phyloP scores from a whole-genome alignment of 139 green algal genomes.

The Spirogloea muscicola region DNA sequence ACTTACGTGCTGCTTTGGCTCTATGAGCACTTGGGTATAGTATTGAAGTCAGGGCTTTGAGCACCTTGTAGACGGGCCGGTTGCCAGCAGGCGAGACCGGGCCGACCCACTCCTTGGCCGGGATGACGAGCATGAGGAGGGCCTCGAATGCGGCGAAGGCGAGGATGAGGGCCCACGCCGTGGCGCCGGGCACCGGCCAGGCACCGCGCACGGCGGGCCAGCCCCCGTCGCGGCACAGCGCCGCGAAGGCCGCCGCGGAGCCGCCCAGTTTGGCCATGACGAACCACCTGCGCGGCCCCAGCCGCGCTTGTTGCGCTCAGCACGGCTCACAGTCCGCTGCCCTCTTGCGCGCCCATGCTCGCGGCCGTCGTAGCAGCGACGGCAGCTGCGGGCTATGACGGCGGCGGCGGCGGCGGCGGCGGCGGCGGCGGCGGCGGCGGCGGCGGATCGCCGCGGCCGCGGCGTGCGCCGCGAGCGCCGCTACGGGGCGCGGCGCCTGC shows the following conservation, averaged over 20 bases:
- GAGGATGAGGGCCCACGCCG: conserved; percentile 50
- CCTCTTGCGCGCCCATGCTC: not conserved
- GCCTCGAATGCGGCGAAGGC: conserved; percentile 60
- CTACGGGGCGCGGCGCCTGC: no score
- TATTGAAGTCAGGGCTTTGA: no score
- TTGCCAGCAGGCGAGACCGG: conserved; percentile 64
- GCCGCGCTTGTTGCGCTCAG: not conserved
- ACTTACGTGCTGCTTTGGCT: no score
- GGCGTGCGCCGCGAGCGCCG: not conserved
- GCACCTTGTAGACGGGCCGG: conserved; percentile 64
- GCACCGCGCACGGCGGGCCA: conserved; percentile 12
- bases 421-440: not conserved
- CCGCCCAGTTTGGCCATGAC: conserved; percentile 46
- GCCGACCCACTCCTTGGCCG: conserved; percentile 55
- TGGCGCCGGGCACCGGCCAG: conserved; percentile 37
- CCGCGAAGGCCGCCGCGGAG: conserved; percentile 9
- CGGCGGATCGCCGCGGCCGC: not conserved
- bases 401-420: not conserved
- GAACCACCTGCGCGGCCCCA: conserved; percentile 43
- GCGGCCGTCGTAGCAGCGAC: not conserved
- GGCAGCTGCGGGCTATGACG: not conserved
- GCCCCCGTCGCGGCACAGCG: not conserved
- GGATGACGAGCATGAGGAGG: conserved; percentile 55
- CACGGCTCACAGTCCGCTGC: not conserved
- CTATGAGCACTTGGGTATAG: no score